A percentile compares a stretch with the other conserved stretches of the same genome.
Conservation (phyloP, 257 asterid genomes). For the Rubia yunnanensis region DNA sequence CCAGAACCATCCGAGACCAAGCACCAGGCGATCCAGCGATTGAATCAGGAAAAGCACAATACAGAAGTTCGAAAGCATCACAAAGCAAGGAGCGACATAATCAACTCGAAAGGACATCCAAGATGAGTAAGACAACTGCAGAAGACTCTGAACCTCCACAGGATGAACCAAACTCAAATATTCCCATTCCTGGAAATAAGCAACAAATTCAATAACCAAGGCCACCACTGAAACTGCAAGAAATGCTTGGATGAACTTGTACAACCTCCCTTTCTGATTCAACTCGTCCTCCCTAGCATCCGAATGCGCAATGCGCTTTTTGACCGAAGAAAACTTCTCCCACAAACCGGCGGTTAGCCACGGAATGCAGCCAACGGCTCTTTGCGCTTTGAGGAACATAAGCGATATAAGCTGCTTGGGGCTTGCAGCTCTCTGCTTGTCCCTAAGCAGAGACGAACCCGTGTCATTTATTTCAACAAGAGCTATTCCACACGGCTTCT, state of each 20-base stretch:
- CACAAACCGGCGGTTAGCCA: conserved; percentile 39
- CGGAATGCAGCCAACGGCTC: conserved; percentile 48
- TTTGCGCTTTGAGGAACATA: conserved; percentile 54
- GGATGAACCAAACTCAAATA: conserved; percentile 48
- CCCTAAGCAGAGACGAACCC: conserved; percentile 32
- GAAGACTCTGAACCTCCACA: conserved; percentile 59
- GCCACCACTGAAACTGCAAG: conserved; percentile 62
- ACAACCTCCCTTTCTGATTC: conserved; percentile 53
- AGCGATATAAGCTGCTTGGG: conserved; percentile 67
- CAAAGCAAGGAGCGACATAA: conserved; percentile 57
- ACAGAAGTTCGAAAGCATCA: conserved; percentile 51
- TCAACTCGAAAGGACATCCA: conserved; percentile 67
- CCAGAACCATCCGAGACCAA: conserved; percentile 77
- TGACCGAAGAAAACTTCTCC: conserved; percentile 37
- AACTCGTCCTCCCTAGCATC: conserved; percentile 64
- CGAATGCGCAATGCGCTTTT: conserved; percentile 65
- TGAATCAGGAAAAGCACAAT: conserved; percentile 71
- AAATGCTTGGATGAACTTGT: conserved; percentile 55
- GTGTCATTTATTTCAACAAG: conserved; percentile 36
- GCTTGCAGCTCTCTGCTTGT: conserved; percentile 51
- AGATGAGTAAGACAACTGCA: conserved; percentile 60
- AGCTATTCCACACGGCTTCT: conserved; percentile 48
- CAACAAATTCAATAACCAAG: conserved; percentile 49
- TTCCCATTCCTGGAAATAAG: conserved; percentile 63
- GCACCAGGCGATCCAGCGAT: conserved; percentile 60